Percentiles rank a stretch among this genome's conserved stretches.
These are phyloP conservation scores for Limonium bicolor DNA, from an alignment of 148 eudicot species.

Conservation along the genomic window DNA sequence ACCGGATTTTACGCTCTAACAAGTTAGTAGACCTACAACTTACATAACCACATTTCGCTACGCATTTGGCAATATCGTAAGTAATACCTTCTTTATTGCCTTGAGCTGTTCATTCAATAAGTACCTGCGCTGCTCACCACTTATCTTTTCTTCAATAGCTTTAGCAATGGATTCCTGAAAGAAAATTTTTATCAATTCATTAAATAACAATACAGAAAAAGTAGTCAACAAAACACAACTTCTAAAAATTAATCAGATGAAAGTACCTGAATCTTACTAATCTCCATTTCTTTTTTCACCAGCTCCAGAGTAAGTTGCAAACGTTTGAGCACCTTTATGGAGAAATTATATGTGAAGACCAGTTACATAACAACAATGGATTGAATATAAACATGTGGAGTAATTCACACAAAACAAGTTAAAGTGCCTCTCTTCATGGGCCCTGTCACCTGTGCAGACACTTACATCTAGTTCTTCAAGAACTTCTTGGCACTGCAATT, in stretches of 20 bases:
- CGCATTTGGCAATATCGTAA: too few species aligned
- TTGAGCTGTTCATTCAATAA: conserved; percentile 93
- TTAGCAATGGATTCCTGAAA: conserved; percentile 89
- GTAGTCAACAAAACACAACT: too few species aligned
- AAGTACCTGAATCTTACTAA: conserved; percentile 93
- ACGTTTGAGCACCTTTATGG: conserved; percentile 76
- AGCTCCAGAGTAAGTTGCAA: conserved; percentile 72
- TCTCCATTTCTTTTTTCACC: conserved; percentile 98
- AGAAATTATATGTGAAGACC: too few species aligned
- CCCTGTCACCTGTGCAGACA: conserved; percentile 4
- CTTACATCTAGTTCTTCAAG: conserved; percentile 99
- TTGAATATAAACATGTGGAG: neutral
- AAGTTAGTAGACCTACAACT: too few species aligned
- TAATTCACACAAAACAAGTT: too few species aligned
- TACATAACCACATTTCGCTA: too few species aligned
- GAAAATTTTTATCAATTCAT: neutral
- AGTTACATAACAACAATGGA: too few species aligned
- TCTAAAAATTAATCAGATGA: neutral
- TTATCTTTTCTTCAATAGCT: conserved; percentile 98
- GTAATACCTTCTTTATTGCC: conserved; percentile 89
- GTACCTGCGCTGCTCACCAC: conserved; percentile 94
- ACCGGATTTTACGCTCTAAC: too few species aligned
- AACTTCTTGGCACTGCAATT: conserved; percentile 69
- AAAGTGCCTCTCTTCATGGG: too few species aligned
- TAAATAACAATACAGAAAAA: too few species aligned